A percentile compares a stretch with the other conserved stretches of the same genome.
Evolutionary conservation across 345 rosid species (phyloP).

Genomic region (Salix arbutifolia): DNA sequence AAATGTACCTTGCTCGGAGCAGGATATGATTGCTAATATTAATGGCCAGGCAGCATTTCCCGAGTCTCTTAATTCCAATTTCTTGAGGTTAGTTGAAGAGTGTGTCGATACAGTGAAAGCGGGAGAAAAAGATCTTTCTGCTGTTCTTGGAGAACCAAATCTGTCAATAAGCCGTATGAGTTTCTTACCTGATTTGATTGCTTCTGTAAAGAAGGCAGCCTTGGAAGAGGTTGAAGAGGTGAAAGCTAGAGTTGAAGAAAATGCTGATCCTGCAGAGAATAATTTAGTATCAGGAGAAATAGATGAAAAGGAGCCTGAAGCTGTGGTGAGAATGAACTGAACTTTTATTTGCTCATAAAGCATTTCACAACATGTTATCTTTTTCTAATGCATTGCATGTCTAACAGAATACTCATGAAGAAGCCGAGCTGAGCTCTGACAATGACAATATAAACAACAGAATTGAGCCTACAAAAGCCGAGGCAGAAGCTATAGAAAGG

Average conservation of each 20-base stretch:
- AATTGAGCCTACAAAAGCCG: slow-evolving; percentile 94
- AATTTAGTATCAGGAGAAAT: slow-evolving; percentile 37
- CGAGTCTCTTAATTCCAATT: slow-evolving; percentile 22
- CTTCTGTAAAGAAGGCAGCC: slow-evolving; percentile 70
- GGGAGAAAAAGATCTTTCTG: slow-evolving; percentile 36
- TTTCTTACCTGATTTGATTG: slow-evolving; percentile 62
- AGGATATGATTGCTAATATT: slow-evolving; percentile 9
- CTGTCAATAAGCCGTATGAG: slow-evolving; percentile 44
- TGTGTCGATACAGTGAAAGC: slow-evolving; percentile 17
- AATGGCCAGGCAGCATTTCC: slow-evolving; percentile 22
- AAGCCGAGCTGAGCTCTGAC: slow-evolving; percentile 65
- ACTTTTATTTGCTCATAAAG: slow-evolving; percentile 9
- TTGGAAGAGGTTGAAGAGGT: slow-evolving; percentile 74
- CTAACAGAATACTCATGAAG: slow-evolving; percentile 58
- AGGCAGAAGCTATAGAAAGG: slow-evolving; percentile 84
- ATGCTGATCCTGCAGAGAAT: slow-evolving; percentile 23
- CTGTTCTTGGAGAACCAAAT: slow-evolving; percentile 38
- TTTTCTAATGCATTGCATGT: slow-evolving; percentile 29
- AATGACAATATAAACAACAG: slow-evolving; percentile 47
- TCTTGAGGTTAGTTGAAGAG: slow-evolving; percentile 24
- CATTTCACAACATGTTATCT: slow-evolving; percentile 3
- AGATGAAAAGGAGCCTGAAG: slow-evolving; percentile 38
- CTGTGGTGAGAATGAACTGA: slow-evolving; percentile 46
- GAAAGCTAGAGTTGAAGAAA: slow-evolving; percentile 53
- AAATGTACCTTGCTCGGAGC: slow-evolving; percentile 20